Base-by-base conservation (phyloP, 2,329 filamentous ascomycete genomes). In the Fusarium tjaetaba region DNA sequence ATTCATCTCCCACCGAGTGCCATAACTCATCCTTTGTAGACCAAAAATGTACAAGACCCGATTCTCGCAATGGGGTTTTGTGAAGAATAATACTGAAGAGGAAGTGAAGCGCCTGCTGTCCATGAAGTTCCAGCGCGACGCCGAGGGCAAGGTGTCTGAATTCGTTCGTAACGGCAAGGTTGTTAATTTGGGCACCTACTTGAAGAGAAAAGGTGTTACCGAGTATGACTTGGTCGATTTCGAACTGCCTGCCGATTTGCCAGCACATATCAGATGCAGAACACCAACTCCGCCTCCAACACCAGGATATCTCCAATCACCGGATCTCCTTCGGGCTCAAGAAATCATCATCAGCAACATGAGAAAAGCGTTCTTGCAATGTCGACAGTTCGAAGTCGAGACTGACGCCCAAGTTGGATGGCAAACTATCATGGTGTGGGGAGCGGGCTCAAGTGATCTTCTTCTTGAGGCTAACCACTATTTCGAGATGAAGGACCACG, bases 1-100 rank as follows among this genome's bases (percentile, higher is more conserved):
- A 41, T 26, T 10, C 36, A 26, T 8, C 9, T 7, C 11, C 7
- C 5, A 9, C 9, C 8, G 22, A 18, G 52, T 20, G 26, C 32
- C 48, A 49, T 68, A 52, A 60, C 76, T 80, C 55, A 70, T 48
- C 36, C 15, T 36, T 28, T 11, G 8, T 55, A 88, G 86, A 24
- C 85, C 86, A 24, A 87, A 87, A 71, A 88, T 88, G 86, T 88
- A 88, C 78, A 88, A 88, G 75, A 87, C 86, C n/a, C 81, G 86
- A 30, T 88, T 88, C 73, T 86, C 86, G 20, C 85, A 87, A 69
- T 88, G 86, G 86, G 86, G 86, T 1, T 88, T 88, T 69, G 86
- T 86, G 45, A 88, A 88, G 79, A 88, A 88, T 66, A 88, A 88
- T 69, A 88, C 86, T 46, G 86, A 88, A 65, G 86, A 87, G 32